phyloP scores from a whole-genome alignment of 1,139 yeast genomes.

The Nakaseomyces sp. region DNA sequence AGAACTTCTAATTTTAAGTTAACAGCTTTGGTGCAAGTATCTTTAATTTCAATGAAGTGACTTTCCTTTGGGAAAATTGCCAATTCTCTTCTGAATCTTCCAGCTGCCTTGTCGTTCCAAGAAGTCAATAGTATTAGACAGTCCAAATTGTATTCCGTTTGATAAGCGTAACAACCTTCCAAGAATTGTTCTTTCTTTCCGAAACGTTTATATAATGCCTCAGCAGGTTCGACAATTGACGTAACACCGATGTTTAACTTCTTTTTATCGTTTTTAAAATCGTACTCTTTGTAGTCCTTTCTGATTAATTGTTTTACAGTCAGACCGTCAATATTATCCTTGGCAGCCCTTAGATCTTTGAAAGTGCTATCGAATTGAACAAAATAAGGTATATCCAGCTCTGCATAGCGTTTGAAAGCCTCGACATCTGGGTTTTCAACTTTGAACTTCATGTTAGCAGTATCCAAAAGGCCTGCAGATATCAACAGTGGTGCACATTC shows the following conservation, averaged over 20 bases:
- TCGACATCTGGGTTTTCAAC: constrained; percentile 46
- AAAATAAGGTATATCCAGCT: constrained; percentile 5
- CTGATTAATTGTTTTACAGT: constrained; percentile 51
- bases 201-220: constrained; percentile 43
- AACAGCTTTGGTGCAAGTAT: constrained; percentile 27
- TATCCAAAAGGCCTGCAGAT: constrained; percentile 68
- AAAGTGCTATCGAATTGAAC: constrained; percentile 18
- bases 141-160: constrained; percentile 40
- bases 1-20: constrained; percentile 32
- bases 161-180: constrained; percentile 34
- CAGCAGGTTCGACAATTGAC: constrained; percentile 58
- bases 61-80: constrained; percentile 28
- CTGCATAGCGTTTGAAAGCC: constrained; percentile 32
- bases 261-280: constrained; percentile 32
- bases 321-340: constrained; percentile 56
- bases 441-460: constrained; percentile 52
- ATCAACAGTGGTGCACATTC: constrained; percentile 45
- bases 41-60: constrained; percentile 19
- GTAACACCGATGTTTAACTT: constrained; percentile 54
- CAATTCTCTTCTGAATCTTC: constrained; percentile 50
- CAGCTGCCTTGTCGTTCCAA: constrained; percentile 35
- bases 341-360: constrained; percentile 42
- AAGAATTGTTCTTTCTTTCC: constrained; percentile 32
- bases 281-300: constrained; percentile 79
- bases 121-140: constrained; percentile 56